phyloP scores from a whole-genome alignment of 768 basidiomycete species.

The Galerina marginata region DNA sequence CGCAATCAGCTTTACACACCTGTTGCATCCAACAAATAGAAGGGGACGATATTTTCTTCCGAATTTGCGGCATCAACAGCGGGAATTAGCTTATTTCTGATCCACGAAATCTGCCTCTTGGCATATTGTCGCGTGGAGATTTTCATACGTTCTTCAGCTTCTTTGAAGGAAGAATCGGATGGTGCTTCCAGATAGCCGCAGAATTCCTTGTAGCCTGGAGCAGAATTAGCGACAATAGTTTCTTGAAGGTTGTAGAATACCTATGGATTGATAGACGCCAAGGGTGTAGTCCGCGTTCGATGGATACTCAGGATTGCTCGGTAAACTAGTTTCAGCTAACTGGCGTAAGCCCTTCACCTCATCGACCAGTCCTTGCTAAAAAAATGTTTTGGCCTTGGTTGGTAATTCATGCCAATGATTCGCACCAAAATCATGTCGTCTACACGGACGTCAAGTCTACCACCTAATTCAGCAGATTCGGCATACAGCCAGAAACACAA shows the following conservation, averaged over 20 bases:
- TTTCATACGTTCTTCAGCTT: constrained; percentile 82
- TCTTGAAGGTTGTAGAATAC: constrained; percentile 41
- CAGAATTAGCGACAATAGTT: background rate
- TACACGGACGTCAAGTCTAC: constrained; percentile 78
- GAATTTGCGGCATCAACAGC: constrained; percentile 58
- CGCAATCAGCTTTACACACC: constrained; percentile 39
- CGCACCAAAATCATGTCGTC: constrained; percentile 88
- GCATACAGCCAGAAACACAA: constrained; percentile 93
- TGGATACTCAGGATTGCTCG: background rate
- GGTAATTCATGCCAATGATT: background rate
- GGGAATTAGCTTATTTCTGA: constrained; percentile 87
- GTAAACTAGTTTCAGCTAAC: constrained; percentile 27
- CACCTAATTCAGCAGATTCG: constrained; percentile 61
- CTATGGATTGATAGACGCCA: constrained; percentile 95
- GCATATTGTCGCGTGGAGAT: constrained; percentile 89
- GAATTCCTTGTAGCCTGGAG: constrained; percentile 91
- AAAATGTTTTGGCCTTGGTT: background rate
- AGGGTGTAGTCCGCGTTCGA: constrained; percentile 63
- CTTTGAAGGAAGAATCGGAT: constrained; percentile 48
- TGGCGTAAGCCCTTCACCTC: constrained; percentile 70
- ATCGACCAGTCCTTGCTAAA: constrained; percentile 76
- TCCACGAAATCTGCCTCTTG: constrained; percentile 90
- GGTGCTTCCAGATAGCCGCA: constrained; percentile 59
- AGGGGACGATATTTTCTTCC: constrained; percentile 36
- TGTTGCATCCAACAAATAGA: constrained; percentile 72